Evolutionary conservation across 2,329 filamentous ascomycete species (phyloP).

Genomic region (Chaetothyriales sp.): DNA sequence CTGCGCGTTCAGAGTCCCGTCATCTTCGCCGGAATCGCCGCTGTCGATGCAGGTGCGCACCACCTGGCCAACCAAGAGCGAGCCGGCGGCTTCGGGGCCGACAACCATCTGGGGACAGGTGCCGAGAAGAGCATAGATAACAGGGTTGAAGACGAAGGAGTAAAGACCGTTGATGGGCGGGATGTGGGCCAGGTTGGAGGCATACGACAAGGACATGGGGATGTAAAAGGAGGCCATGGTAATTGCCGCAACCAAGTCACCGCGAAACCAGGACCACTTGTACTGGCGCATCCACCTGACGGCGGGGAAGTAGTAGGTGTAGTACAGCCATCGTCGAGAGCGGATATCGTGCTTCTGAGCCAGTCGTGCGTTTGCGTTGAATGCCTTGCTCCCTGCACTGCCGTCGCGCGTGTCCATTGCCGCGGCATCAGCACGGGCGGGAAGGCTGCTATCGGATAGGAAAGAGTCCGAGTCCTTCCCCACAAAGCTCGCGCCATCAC

Average conservation of each 20-base stretch:
- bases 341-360: conserved; percentile 61
- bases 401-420: neutral
- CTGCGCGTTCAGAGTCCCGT: conserved; percentile 60
- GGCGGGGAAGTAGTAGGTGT: conserved; percentile 86
- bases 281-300: conserved; percentile 87
- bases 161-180: conserved; percentile 91
- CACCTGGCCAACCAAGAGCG: conserved; percentile 75
- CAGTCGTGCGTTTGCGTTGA: conserved; percentile 58
- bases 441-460: neutral
- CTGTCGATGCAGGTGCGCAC: conserved; percentile 62
- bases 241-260: conserved; percentile 74
- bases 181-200: conserved; percentile 81
- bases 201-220: conserved; percentile 88
- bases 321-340: conserved; percentile 65
- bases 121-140: conserved; percentile 81
- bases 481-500: neutral
- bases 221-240: conserved; percentile 99
- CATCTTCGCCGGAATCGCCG: conserved; percentile 50
- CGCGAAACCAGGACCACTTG: conserved; percentile 63
- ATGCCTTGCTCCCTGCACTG: conserved; percentile 27
- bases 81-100: conserved; percentile 87
- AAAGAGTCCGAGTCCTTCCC: neutral
- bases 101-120: conserved; percentile 89
- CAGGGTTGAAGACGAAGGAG: conserved; percentile 80
- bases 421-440: neutral